Conservation (phyloP, 2,329 filamentous ascomycete genomes). For the Talaromyces pinophilus region DNA sequence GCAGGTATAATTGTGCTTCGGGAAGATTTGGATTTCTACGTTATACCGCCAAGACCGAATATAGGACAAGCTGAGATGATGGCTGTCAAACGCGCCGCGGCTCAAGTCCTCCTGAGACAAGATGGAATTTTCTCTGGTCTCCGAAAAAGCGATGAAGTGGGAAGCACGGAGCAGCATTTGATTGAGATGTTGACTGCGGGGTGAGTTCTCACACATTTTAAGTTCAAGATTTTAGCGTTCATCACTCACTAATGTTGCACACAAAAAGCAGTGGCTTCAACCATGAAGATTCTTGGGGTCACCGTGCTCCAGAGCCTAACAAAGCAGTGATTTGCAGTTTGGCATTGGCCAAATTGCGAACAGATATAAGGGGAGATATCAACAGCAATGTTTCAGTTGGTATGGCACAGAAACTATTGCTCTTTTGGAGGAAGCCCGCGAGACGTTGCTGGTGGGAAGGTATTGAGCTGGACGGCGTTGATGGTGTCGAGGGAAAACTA, state of each 20-base stretch:
- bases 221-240: neutral
- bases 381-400: slow-evolving; percentile 77
- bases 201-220: slow-evolving; percentile 57
- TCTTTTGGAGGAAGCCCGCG: slow-evolving; percentile 98
- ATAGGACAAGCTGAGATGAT: slow-evolving; percentile 91
- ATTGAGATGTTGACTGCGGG: slow-evolving; percentile 99
- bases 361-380: slow-evolving; percentile 78
- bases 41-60: slow-evolving; percentile 80
- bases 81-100: slow-evolving; percentile 89
- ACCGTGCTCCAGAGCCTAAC: slow-evolving; percentile 94
- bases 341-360: slow-evolving; percentile 86
- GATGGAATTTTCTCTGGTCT: slow-evolving; percentile 95
- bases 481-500: slow-evolving; percentile 84
- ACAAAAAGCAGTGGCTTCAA: slow-evolving; percentile 75
- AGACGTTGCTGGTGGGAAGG: slow-evolving; percentile 99
- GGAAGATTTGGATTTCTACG: slow-evolving; percentile 97
- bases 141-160: slow-evolving; percentile 90
- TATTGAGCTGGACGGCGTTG: slow-evolving; percentile 83
- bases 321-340: slow-evolving; percentile 98
- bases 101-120: slow-evolving; percentile 80
- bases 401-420: slow-evolving; percentile 95
- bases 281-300: slow-evolving; percentile 91
- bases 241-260: slow-evolving; percentile 1
- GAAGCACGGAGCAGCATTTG: slow-evolving; percentile 94
- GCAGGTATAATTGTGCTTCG: slow-evolving; percentile 96